A percentile compares a stretch with the other conserved stretches of the same genome.
Evolutionary conservation across 192 early-diverging fungal species (phyloP).

Genomic region (Coemansia sp.): DNA sequence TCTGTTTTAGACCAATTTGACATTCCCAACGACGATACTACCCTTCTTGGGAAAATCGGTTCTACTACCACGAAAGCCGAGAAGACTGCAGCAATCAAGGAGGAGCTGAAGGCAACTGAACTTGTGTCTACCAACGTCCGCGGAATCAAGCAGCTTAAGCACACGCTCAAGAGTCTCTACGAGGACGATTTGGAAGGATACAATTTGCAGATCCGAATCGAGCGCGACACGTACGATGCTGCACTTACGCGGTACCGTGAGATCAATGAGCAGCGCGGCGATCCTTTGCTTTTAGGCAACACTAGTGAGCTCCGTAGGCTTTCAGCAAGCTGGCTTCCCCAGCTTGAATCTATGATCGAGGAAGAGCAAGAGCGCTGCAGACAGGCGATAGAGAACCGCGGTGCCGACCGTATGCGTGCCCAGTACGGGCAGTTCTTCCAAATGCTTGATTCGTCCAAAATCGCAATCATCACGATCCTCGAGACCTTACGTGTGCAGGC

Average conservation of each 20-base stretch:
- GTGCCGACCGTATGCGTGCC: constrained; percentile 21
- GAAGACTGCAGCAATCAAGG: neutral
- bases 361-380: constrained; percentile 63
- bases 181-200: constrained; percentile 60
- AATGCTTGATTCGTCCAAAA: constrained; percentile 63
- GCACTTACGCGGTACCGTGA: constrained; percentile 68
- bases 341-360: constrained; percentile 67
- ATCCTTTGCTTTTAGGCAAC: constrained; percentile 58
- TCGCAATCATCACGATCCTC: constrained; percentile 81
- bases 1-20: neutral
- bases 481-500: constrained; percentile 68
- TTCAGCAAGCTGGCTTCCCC: constrained; percentile 75
- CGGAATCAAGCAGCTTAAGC: constrained; percentile 75
- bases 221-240: constrained; percentile 76
- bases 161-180: constrained; percentile 62
- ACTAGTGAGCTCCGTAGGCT: constrained; percentile 57
- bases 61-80: neutral
- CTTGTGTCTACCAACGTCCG: constrained; percentile 58
- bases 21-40: neutral
- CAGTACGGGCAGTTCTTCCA: constrained; percentile 36
- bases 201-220: constrained; percentile 77
- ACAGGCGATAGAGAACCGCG: constrained; percentile 10
- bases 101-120: constrained; percentile 19
- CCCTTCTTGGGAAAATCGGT: neutral
- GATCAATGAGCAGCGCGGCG: constrained; percentile 57